Evolutionary conservation across 352 stramenopile species (phyloP).

Genomic region (Albugo candida): DNA sequence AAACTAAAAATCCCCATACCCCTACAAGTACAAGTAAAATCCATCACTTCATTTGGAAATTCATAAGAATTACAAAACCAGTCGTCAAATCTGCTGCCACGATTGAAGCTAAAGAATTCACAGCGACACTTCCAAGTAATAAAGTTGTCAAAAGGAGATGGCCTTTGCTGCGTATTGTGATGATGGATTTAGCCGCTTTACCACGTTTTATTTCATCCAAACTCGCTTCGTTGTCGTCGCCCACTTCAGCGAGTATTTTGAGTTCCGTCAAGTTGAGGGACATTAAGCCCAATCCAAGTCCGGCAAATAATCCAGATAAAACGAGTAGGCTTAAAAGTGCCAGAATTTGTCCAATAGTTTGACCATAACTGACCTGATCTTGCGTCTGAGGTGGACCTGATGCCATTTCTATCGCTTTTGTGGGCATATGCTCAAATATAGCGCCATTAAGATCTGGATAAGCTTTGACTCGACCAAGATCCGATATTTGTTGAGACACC

Average conservation of each 20-base stretch:
- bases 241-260: conserved; percentile 88
- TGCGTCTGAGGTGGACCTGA: conserved; percentile 1
- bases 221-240: conserved; percentile 70
- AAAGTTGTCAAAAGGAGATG: conserved; percentile 94
- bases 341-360: conserved; percentile 13
- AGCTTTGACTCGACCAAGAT: too few relatives aligned
- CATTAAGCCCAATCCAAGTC: conserved; percentile 92
- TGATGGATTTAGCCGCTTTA: conserved; percentile 47
- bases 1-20: conserved; percentile 78
- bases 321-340: conserved; percentile 34
- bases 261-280: conserved; percentile 93
- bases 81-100: conserved; percentile 76
- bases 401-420: conserved; percentile 1
- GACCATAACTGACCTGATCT: conserved; percentile 3
- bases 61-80: conserved; percentile 8
- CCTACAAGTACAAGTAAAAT: conserved; percentile 6
- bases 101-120: conserved; percentile 95
- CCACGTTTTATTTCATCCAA: conserved; percentile 37
- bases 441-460: too few relatives aligned
- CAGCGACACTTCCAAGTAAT: conserved; percentile 87
- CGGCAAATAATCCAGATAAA: conserved; percentile 85
- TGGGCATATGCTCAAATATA: too few relatives aligned
- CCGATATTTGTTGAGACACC: too few relatives aligned
- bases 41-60: not conserved
- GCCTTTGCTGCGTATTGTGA: conserved; percentile 83